Evolutionary conservation across 768 basidiomycete genomes (phyloP), one percentile per base, ranked within the genome.

Genomic region (Russula abietina): DNA sequence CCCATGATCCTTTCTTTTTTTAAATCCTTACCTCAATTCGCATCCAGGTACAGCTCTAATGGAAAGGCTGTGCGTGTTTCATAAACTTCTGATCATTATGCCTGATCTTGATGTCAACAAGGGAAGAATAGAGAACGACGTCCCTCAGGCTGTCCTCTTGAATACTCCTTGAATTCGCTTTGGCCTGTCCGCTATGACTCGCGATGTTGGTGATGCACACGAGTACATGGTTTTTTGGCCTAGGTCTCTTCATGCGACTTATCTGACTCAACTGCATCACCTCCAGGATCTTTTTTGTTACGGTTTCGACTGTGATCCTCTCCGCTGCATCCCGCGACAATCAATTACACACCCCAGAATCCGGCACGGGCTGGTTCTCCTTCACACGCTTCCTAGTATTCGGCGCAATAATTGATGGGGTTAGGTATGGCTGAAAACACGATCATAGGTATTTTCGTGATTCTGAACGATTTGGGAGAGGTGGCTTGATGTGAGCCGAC

Each of bases 181-280:
- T 57, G 97, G 97, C 3, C 88, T 97, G 75, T 86, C 90, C 19
- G 93, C 97, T 7, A 83, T 95, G 75, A 99, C 97, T 1, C 97
- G 97, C 48, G 93, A 98, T 69, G 91, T 99, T 3, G 86, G 82
- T 57, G 96, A 98, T 70, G 80, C 85, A 39, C 93, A 95, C 71
- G 93, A 98, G 94, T 97, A 75, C 69, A 90, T 77, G 12, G 12
- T 19, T 45, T 24, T 49, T 49, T 9, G 14, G 12, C 36, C 24
- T 48, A 26, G 19, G 55, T 38, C 54, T 41, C 46, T 46, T 51
- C 52, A 3, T 30, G 16, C 38, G 14, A 32, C 28, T 43, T 33
- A 17, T 22, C 32, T 59, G 16, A 55, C 22, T n/a, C n/a, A n/a
- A n/a, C n/a, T 36, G 14, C 24, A n/a, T 49, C n/a, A 28, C 48